Conservation (phyloP, 805 yeast genomes). For the Wilhelminamyces savonicus region DNA sequence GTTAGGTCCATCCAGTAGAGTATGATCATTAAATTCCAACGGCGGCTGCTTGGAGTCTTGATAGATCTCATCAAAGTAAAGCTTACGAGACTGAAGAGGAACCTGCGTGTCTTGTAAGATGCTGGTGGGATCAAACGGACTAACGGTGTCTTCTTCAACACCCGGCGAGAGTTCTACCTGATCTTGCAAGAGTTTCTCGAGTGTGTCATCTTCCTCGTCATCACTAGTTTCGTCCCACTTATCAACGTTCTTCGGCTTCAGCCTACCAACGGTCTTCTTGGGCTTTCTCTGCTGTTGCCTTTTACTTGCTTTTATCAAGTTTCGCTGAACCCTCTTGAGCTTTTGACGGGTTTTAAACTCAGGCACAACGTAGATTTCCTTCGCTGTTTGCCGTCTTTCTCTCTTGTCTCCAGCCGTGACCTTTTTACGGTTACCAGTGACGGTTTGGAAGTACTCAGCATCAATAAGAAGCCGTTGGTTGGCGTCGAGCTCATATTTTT, state of each 20-base stretch:
- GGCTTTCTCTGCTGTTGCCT: constrained; percentile 3
- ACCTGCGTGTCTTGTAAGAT: constrained; percentile 25
- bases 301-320: constrained; percentile 5
- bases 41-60: constrained; percentile 8
- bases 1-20: constrained; percentile 1
- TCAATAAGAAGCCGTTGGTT: constrained; percentile 13
- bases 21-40: constrained; percentile 6
- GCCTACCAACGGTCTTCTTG: neutral
- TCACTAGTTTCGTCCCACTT: constrained; percentile 8
- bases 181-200: constrained; percentile 9
- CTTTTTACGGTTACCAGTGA: too few relatives aligned
- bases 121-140: constrained; percentile 35
- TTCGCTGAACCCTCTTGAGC: constrained; percentile 2
- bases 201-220: constrained; percentile 7
- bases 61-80: constrained; percentile 12
- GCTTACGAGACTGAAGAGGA: constrained; percentile 9
- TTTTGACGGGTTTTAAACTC: neutral
- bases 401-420: constrained; percentile 1
- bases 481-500: neutral
- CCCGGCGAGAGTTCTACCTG: constrained; percentile 7
- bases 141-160: constrained; percentile 19
- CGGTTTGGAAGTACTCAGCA: constrained; percentile 32
- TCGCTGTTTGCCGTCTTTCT: constrained; percentile 1
- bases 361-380: too few relatives aligned
- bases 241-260: constrained; percentile 2